Evolutionary conservation across 2,329 filamentous ascomycete species (phyloP), one percentile per base, ranked within the genome.

Genomic region (Fonsecaea erecta): DNA sequence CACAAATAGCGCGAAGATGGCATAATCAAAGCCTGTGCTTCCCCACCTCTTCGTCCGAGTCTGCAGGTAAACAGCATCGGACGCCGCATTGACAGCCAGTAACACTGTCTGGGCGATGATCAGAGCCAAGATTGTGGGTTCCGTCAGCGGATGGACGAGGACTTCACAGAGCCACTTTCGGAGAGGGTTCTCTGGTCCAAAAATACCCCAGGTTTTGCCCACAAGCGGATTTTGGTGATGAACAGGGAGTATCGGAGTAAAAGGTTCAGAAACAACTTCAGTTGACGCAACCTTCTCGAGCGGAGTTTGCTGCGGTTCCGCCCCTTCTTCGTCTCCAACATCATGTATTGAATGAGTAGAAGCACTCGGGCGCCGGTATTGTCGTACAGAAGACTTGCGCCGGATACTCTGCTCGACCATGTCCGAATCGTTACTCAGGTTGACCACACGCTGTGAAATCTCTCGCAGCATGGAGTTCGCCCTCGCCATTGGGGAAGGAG

Each of bases 401-500:
- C 86, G 84, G 26, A 88, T 83, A 58, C 86, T 88, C 68, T 90
- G 88, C 75, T 97, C 92, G 16, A 93, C 83, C 21, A 91, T 81
- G 72, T 97, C 92, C 3, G 89, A 90, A 73, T 98, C 95, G 75
- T 96, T 96, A 78, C 93, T 97, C 72, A 99, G 86, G 74, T 98
- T 98, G 74, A 99, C 95, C 62, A 99, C 93, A 81, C 95, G 92
- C 80, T 97, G 93, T 34, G 96, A 98, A 88, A 99, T 96, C 71
- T 87, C 88, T 69, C 90, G 86, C 77, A 93, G 86, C 72, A 93
- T 91, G 8, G 90, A 91, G 52, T 90, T 86, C 66, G 90, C 90
- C 71, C 87, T 84, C 26, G 84, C 86, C 59, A 93, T 77, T 18
- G 90, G 89, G 11, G 86, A 84, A 8, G 85, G 83, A 18, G 88